Base-by-base conservation (phyloP, 345 rosid species). In the Ceriops decandra region DNA sequence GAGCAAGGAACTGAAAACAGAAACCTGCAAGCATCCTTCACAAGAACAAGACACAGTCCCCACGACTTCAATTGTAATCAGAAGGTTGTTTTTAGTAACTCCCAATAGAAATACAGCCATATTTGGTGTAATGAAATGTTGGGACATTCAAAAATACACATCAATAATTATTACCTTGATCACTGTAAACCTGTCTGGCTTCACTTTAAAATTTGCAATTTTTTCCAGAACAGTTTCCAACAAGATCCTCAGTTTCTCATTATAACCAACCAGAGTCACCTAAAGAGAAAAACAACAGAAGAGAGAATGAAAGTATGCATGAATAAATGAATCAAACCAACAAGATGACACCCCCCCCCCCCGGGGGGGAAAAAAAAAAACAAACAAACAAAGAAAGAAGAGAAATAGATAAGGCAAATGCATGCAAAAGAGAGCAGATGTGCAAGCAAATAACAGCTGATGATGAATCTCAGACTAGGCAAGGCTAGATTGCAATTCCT, bases 191-290 rank as follows among this genome's bases (percentile, higher is more conserved):
- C 97, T 85, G 77, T 89, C 90, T 54, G 88, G 85, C 69, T 79
- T 84, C 65, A 93, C 97, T 80, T 88, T 72, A 76, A 93, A 93
- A 31, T 82, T 79, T 65, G 90, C 88, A 57, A 91, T 89, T 74
- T 89, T 88, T 60, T 77, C 75, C 22, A 87, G 36, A 31, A 93
- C 80, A 58, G 87, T 87, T 73, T 91, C 95, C 82, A 93, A 79
- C 67, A 93, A 79, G 81, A 72, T 86, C 81, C 87, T 85, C 81
- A 93, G 65, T 68, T 91, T 93, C 88, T 93, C 88, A 81, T 91
- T 91, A 80, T 91, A 93, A 73, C 98, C 98, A 72, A 81, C 28
- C 77, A 95, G 74, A 38, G 85, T 85, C 74, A 93, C 87, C 97
- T 93, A 51, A 64, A 73, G 22, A 65, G 62, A 42, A 66, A 70